Conservation (phyloP, 192 early-diverging fungal species). For the Coemansia sp. region DNA sequence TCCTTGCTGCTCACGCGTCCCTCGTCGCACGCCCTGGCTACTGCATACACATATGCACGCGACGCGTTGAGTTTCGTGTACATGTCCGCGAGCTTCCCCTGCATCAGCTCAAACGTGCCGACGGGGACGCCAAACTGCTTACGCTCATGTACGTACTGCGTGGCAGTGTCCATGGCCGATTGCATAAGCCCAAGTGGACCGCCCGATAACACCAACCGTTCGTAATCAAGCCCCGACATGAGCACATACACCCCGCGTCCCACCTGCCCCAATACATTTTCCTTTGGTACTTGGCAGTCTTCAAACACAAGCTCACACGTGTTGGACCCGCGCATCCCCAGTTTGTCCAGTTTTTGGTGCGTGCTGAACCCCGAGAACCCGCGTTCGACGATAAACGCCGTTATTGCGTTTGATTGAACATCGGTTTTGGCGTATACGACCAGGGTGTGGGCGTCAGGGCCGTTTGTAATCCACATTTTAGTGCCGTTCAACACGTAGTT, state of each 20-base stretch:
- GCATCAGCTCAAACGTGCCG: conserved; percentile 88
- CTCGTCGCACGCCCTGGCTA: conserved; percentile 80
- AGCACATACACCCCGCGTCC: conserved; percentile 91
- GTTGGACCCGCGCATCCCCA: conserved; percentile 95
- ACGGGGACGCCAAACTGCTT: conserved; percentile 85
- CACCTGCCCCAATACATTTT: conserved; percentile 84
- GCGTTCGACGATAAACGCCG: conserved; percentile 93
- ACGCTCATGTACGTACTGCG: conserved; percentile 85
- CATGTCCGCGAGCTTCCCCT: conserved; percentile 97
- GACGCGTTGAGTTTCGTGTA: conserved; percentile 94
- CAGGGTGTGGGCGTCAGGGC: conserved; percentile 83
- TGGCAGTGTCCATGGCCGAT: conserved; percentile 72
- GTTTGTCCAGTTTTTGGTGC: conserved; percentile 88
- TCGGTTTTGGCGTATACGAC: conserved; percentile 94
- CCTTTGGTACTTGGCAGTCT: conserved; percentile 84
- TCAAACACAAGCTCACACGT: conserved; percentile 96
- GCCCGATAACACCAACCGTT: conserved; percentile 86
- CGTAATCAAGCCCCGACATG: conserved; percentile 92
- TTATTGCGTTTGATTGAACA: conserved; percentile 78
- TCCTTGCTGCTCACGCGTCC: conserved; percentile 84
- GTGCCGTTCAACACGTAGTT: conserved; percentile 83
- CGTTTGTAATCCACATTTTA: conserved; percentile 98
- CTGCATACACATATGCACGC: conserved; percentile 86
- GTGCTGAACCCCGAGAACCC: conserved; percentile 81
- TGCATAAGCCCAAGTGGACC: conserved; percentile 94